A percentile compares a stretch with the other conserved stretches of the same genome.
phyloP scores from a whole-genome alignment of 768 basidiomycete species.

The Suillus discolor region DNA sequence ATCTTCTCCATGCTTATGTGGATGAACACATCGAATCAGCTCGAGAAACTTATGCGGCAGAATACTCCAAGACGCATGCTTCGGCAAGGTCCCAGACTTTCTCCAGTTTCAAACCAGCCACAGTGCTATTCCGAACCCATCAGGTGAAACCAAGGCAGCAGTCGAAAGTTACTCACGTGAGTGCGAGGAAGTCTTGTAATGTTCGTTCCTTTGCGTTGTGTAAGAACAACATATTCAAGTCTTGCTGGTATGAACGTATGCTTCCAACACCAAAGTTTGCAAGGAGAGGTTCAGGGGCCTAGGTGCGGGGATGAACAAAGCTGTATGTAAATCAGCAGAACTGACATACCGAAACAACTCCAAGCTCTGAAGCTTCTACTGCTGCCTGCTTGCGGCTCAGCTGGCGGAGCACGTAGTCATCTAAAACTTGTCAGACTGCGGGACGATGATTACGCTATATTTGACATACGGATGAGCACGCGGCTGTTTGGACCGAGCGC shows the following conservation, averaged over 20 bases:
- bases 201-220: constrained; percentile 38
- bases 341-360: constrained; percentile 16
- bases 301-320: background rate
- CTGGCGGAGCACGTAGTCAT: constrained; percentile 24
- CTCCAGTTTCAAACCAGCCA: constrained; percentile 31
- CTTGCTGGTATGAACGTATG: constrained; percentile 31
- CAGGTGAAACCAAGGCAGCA: background rate
- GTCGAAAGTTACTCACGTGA: constrained; percentile 25
- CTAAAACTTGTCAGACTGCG: constrained; percentile 12
- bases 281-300: constrained; percentile 38
- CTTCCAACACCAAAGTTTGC: constrained; percentile 36
- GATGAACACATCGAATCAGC: constrained; percentile 18
- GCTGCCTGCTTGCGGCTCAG: constrained; percentile 19
- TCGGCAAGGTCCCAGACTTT: constrained; percentile 35
- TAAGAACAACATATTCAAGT: constrained; percentile 32
- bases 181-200: constrained; percentile 26
- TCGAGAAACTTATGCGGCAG: constrained; percentile 17
- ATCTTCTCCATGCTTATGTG: constrained; percentile 26
- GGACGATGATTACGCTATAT: background rate
- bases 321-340: background rate
- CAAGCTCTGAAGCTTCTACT: constrained; percentile 16
- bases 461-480: too few species aligned
- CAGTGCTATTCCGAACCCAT: constrained; percentile 18
- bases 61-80: constrained; percentile 27
- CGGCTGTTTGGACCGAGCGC: too few species aligned